A percentile compares a stretch with the other conserved stretches of the same genome.
Evolutionary conservation across 331 rosid species (phyloP).

Genomic region (Spiraea crenata): DNA sequence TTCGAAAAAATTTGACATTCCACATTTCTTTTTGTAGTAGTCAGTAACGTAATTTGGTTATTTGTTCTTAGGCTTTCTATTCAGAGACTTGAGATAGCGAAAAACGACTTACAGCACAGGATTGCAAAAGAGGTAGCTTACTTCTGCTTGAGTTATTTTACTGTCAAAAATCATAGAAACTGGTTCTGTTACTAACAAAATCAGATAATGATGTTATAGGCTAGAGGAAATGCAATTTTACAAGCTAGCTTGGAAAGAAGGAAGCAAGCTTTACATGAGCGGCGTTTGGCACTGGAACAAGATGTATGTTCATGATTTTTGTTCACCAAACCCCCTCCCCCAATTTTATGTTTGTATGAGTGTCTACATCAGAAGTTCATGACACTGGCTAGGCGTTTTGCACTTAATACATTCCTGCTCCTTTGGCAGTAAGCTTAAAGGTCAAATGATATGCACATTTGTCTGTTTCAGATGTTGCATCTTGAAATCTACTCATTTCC

Average conservation of each 20-base stretch:
- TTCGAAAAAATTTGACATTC: background rate
- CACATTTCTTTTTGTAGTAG: background rate
- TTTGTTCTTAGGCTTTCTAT: constrained; percentile 71
- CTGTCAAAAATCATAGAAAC: constrained; percentile 17
- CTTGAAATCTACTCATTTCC: too few relatives aligned
- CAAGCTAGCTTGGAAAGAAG: constrained; percentile 99
- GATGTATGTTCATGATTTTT: constrained; percentile 52
- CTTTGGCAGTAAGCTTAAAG: too few relatives aligned
- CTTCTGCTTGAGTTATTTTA: constrained; percentile 23
- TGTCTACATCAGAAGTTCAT: background rate
- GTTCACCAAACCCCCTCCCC: background rate
- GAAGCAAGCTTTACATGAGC: constrained; percentile 98
- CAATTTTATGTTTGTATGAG: background rate
- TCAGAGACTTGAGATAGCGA: constrained; percentile 93
- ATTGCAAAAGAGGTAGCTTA: constrained; percentile 86
- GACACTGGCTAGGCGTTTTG: too few relatives aligned
- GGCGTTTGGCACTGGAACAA: constrained; percentile 97
- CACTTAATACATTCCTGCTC: too few relatives aligned
- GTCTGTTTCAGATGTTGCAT: too few relatives aligned
- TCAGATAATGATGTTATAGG: constrained; percentile 44
- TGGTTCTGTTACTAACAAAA: constrained; percentile 23
- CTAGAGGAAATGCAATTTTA: constrained; percentile 96
- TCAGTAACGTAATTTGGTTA: constrained; percentile 2
- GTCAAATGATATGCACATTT: too few relatives aligned
- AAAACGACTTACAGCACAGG: constrained; percentile 88